Evolutionary conservation across 1,284 basidiomycete genomes (phyloP).

Genomic region (Golubevia pallescens): DNA sequence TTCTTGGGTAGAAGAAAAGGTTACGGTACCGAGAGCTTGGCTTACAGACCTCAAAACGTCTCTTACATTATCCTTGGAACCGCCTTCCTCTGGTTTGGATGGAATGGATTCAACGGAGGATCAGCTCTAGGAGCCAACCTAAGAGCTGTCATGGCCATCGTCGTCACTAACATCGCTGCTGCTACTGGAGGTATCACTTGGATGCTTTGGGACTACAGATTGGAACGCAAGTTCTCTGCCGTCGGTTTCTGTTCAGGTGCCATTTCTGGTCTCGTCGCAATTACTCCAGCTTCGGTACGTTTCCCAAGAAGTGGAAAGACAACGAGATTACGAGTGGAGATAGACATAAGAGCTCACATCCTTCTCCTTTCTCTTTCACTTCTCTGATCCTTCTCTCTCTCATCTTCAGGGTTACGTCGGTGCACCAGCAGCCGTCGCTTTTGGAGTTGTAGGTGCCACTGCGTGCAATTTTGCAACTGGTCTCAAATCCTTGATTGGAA

Average conservation of each 20-base stretch:
- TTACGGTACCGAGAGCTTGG: slow-evolving; percentile 65
- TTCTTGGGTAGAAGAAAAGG: slow-evolving; percentile 66
- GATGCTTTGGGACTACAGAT: slow-evolving; percentile 58
- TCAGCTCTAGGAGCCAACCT: slow-evolving; percentile 65
- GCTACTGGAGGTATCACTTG: slow-evolving; percentile 65
- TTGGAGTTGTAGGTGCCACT: slow-evolving; percentile 78
- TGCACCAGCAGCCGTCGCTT: slow-evolving; percentile 47
- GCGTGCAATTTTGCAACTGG: slow-evolving; percentile 92
- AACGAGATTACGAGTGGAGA: too few species aligned
- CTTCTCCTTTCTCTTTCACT: too few species aligned
- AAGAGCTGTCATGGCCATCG: slow-evolving; percentile 65
- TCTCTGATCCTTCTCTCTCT: too few species aligned
- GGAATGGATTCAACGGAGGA: slow-evolving; percentile 62
- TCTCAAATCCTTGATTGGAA: slow-evolving; percentile 75
- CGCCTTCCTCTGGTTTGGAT: slow-evolving; percentile 13
- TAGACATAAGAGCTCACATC: too few species aligned
- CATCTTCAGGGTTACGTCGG: slow-evolving; percentile 63
- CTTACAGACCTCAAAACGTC: slow-evolving; percentile 66
- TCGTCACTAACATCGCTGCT: slow-evolving; percentile 65
- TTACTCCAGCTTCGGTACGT: slow-evolving; percentile 89
- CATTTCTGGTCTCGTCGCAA: slow-evolving; percentile 82
- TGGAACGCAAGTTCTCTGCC: slow-evolving; percentile 60
- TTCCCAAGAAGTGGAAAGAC: too few species aligned
- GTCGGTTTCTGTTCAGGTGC: slow-evolving; percentile 97
- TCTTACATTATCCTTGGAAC: slow-evolving; percentile 66